A percentile compares a stretch with the other conserved stretches of the same genome.
These are phyloP conservation scores for Amanita molliuscula DNA, from an alignment of 768 basidiomycete genomes.

Conservation along the genomic window DNA sequence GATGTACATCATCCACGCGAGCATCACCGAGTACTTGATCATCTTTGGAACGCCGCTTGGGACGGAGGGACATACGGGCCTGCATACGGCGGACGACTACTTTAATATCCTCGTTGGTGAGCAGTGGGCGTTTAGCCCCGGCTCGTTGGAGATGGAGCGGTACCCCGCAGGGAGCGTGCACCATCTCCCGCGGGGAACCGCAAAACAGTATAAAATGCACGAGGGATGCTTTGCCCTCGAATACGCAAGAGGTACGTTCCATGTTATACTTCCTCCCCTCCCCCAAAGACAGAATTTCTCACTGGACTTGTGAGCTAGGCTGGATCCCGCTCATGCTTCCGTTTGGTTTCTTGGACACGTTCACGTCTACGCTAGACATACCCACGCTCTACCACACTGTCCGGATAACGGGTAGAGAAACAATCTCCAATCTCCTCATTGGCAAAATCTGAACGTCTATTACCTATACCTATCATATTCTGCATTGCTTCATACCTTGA, in stretches of 20 bases:
- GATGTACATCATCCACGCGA: slow-evolving; percentile 97
- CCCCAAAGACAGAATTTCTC: background rate
- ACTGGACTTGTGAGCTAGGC: slow-evolving; percentile 35
- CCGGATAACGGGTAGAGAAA: slow-evolving; percentile 75
- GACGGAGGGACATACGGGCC: slow-evolving; percentile 90
- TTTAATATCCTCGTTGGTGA: slow-evolving; percentile 93
- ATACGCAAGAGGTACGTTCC: slow-evolving; percentile 84
- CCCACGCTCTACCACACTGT: slow-evolving; percentile 72
- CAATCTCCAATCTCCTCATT: slow-evolving; percentile 43
- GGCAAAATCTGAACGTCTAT: slow-evolving; percentile 5
- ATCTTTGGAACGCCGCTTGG: slow-evolving; percentile 95
- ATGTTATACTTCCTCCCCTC: background rate
- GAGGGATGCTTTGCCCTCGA: slow-evolving; percentile 94
- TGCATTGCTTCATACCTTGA: background rate
- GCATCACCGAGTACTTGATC: slow-evolving; percentile 93
- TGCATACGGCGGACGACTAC: slow-evolving; percentile 96
- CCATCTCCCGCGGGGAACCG: slow-evolving; percentile 68
- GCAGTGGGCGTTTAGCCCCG: slow-evolving; percentile 88
- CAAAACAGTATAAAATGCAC: slow-evolving; percentile 98
- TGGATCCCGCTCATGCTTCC: slow-evolving; percentile 98
- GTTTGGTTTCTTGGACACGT: slow-evolving; percentile 79
- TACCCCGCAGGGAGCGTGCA: slow-evolving; percentile 84
- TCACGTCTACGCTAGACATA: slow-evolving; percentile 86
- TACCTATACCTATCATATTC: background rate
- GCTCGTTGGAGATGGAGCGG: slow-evolving; percentile 73